Base-by-base conservation (phyloP, 768 basidiomycete genomes). In the Mycena capillaripes region DNA sequence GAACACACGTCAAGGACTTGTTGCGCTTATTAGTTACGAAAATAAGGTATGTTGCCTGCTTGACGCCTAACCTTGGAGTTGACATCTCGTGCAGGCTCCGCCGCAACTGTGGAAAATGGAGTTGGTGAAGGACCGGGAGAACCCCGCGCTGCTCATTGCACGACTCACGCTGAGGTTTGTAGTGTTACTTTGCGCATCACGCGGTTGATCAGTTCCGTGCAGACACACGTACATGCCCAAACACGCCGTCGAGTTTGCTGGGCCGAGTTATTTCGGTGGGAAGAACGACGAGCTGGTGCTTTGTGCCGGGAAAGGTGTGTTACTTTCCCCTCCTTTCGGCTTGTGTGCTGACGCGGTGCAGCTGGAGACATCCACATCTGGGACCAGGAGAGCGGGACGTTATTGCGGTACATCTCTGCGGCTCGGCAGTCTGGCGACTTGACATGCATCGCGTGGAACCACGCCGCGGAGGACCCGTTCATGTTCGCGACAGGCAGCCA, bases 351-450 rank as follows among this genome's bases (percentile, higher is more conserved):
- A 44, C 30, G 58, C 58, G 17, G 53, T 27, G 40, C 70, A 95
- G 94, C 89, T 71, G 95, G 95, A 5, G 93, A 95, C 76, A 91
- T 96, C 17, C 92, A 94, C 77, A 93, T 95, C 16, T 96, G 95
- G 95, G 95, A 96, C 76, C 89, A 91, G 70, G 93, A 95, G 81
- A 92, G 92, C 14, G 95, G 89, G 7, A 86, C 89, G 10, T 82
- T 94, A 1, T 84, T 96, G 3, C 93, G 94, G 72, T 88, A 91
- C 72, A 86, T 96, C 74, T 89, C 88, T 17, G 87, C 90, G 32
- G 84, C 83, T 17, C 86, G 88, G 34, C 74, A 75, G 25, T 87
- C 89, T 4, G 92, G 92, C 29, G 93, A 95, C 77, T 78, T 95
- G 69, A 95, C 95, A 11, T 93, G 92, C 71, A 88, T 95, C 46